A percentile compares a stretch with the other conserved stretches of the same genome.
phyloP scores from a whole-genome alignment of 2,329 filamentous ascomycete genomes.

The Ophiosphaerella herpotricha region DNA sequence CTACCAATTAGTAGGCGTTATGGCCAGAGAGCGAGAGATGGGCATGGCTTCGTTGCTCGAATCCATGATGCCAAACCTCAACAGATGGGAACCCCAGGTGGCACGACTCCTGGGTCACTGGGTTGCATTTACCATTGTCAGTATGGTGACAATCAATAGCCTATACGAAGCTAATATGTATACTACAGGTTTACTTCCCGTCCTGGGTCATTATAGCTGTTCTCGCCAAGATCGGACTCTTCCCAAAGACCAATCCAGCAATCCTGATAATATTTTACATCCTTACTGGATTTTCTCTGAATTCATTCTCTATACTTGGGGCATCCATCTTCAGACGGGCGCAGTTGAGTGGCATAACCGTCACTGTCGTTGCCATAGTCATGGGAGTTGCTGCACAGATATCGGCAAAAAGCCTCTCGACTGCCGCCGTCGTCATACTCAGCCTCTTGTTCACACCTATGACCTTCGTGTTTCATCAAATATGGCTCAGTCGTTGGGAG shows the following conservation, averaged over 20 bases:
- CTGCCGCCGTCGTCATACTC: slow-evolving; percentile 67
- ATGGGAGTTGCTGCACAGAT: slow-evolving; percentile 80
- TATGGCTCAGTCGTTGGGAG: slow-evolving; percentile 76
- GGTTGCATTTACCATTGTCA: slow-evolving; percentile 69
- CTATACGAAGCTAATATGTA: not conserved
- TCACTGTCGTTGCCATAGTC: slow-evolving; percentile 70
- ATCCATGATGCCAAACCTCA: slow-evolving; percentile 80
- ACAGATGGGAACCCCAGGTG: slow-evolving; percentile 73
- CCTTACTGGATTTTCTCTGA: slow-evolving; percentile 71
- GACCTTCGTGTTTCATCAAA: slow-evolving; percentile 80
- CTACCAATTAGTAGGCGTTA: slow-evolving; percentile 81
- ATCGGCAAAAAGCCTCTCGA: slow-evolving; percentile 59
- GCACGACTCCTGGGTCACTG: slow-evolving; percentile 79
- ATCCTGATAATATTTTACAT: slow-evolving; percentile 64
- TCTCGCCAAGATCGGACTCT: slow-evolving; percentile 64
- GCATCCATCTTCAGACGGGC: slow-evolving; percentile 81
- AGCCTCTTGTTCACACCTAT: slow-evolving; percentile 80
- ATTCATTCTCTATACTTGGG: slow-evolving; percentile 76
- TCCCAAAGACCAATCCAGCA: slow-evolving; percentile 45
- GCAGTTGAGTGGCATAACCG: slow-evolving; percentile 79
- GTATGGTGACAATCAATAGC: not conserved
- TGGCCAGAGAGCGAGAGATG: slow-evolving; percentile 79
- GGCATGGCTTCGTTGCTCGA: slow-evolving; percentile 87
- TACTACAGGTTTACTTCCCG: slow-evolving; percentile 66
- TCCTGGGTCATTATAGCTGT: slow-evolving; percentile 77